Evolutionary conservation across 768 basidiomycete genomes (phyloP), one percentile per base, ranked within the genome.

Genomic region (Hirschioporus abietinus): DNA sequence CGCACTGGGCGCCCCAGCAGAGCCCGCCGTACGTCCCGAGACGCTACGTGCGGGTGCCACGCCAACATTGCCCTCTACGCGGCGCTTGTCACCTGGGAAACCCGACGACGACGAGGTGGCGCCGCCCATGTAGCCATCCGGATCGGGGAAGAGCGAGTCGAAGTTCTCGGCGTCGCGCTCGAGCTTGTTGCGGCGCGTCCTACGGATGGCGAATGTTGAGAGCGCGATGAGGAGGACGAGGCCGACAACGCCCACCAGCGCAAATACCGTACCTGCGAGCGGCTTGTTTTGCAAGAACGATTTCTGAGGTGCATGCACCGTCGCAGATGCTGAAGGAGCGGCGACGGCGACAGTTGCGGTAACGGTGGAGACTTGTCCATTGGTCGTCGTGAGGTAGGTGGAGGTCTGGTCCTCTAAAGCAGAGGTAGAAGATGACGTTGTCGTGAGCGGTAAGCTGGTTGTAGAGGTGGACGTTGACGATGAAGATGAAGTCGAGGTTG

Each of bases 271-370:
- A 7, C 85, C 85, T 58, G 84, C 82, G n/a, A 87, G 78, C n/a
- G 83, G 78, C 74, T 86, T 89, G 75, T 91, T 88, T 66, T 86
- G 75, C 42, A 91, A 72, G 76, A 92, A 92, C 12, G 80, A 71
- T 9, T 74, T 71, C n/a, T 73, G 57, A 18, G 72, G 62, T 1
- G 76, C 20, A 24, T 68, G 17, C 18, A 27, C 34, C 10, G 34
- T 26, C 1, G 63, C 23, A 23, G 62, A 70, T 18, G 69, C 34
- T 0, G 74, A 69, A 7, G 72, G 27, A 20, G 79, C 67, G 1
- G 77, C 35, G 1, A 75, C 66, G 9, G 79, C 68, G 34, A 75
- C 52, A 1, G 74, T 75, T 7, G 74, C 66, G 15, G 76, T 75
- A 35, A 76, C 72, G 30, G 81, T 74, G 52, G 77, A 72, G n/a